phyloP scores from a whole-genome alignment of 2,329 filamentous ascomycete species.

The Microthyrium microscopicum region DNA sequence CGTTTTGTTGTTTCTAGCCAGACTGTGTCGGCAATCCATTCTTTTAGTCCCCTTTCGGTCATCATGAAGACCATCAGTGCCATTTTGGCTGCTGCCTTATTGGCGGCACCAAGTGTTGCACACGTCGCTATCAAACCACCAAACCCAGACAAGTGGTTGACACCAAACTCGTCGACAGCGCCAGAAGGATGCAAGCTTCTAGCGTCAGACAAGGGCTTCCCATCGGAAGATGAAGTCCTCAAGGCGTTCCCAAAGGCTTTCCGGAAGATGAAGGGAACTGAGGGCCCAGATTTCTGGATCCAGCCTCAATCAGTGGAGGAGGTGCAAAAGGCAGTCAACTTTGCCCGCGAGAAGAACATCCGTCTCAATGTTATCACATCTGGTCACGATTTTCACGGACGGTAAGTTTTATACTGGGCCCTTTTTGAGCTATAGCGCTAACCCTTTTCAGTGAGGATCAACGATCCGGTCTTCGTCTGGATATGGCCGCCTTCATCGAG shows the following conservation, averaged over 20 bases:
- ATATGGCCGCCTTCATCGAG: conserved; percentile 4
- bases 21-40: not conserved
- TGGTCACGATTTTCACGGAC: conserved; percentile 2
- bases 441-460: not conserved
- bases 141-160: conserved; percentile 5
- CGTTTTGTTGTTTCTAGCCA: not conserved
- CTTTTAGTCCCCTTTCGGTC: not conserved
- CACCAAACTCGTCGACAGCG: conserved; percentile 4
- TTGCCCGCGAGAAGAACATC: not conserved
- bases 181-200: conserved; percentile 7
- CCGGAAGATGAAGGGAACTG: conserved; percentile 6
- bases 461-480: conserved; percentile 6
- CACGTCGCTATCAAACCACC: conserved; percentile 7
- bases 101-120: not conserved
- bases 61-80: conserved; percentile 1
- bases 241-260: conserved; percentile 5
- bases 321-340: conserved; percentile 3
- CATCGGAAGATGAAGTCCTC: conserved; percentile 3
- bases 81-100: not conserved
- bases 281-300: conserved; percentile 1
- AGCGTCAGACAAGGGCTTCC: conserved; percentile 7
- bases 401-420: not conserved
- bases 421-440: not conserved
- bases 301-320: conserved; percentile 2
- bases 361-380: conserved; percentile 1